Percentiles rank a stretch among this genome's conserved stretches.
phyloP scores from a whole-genome alignment of 768 basidiomycete genomes.

The Kwoniella pini region DNA sequence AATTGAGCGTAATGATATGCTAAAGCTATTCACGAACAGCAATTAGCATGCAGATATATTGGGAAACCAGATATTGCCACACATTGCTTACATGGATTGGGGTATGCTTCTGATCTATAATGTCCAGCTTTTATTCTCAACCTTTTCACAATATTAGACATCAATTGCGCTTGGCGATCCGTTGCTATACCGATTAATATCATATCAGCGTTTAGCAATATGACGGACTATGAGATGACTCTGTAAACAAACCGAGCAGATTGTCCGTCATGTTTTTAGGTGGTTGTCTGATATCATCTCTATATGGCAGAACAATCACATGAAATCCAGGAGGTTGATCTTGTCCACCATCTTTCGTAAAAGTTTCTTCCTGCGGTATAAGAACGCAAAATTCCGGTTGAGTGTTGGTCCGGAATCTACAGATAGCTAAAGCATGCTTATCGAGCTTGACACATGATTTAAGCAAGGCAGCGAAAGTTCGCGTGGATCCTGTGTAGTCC shows the following conservation, averaged over 20 bases:
- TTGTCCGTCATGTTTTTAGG: conserved; percentile 64
- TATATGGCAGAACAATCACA: conserved; percentile 87
- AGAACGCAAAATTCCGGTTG: conserved; percentile 79
- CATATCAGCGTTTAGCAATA: conserved; percentile 5
- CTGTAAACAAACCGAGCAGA: conserved; percentile 61
- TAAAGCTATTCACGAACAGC: conserved; percentile 61
- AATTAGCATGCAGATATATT: neutral
- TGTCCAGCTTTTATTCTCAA: conserved; percentile 70
- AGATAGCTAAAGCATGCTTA: conserved; percentile 76
- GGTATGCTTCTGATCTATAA: conserved; percentile 68
- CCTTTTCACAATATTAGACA: conserved; percentile 74
- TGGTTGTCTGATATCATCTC: conserved; percentile 85
- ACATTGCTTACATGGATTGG: conserved; percentile 70
- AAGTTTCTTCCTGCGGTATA: conserved; percentile 71
- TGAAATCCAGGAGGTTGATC: conserved; percentile 85
- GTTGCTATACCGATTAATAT: conserved; percentile 60
- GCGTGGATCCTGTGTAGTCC: conserved; percentile 79
- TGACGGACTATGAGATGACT: neutral
- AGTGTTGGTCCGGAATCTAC: conserved; percentile 68
- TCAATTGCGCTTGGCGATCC: conserved; percentile 67
- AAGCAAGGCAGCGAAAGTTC: conserved; percentile 85
- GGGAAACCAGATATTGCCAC: no score
- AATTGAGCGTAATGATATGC: conserved; percentile 86
- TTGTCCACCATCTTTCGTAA: conserved; percentile 68
- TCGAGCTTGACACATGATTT: conserved; percentile 77